Base-by-base conservation (phyloP, 2,329 filamentous ascomycete species). In the Beauveria sp. region DNA sequence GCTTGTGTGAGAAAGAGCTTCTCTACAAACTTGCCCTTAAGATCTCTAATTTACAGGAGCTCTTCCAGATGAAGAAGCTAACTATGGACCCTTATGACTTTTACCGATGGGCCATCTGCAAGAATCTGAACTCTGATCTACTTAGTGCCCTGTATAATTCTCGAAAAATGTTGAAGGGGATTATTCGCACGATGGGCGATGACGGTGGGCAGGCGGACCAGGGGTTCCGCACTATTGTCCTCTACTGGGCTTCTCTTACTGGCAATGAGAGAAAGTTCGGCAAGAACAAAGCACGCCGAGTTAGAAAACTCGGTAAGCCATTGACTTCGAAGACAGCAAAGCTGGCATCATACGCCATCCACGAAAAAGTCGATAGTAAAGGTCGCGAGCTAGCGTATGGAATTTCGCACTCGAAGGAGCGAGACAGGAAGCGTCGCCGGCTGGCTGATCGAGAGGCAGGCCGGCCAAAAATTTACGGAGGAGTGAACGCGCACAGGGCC, bases 61-160 rank as follows among this genome's bases (percentile, higher is more conserved):
- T 77, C 0, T 62, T 66, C 4, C 51, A 63, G 1, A 64, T 53
- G 6, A 63, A 67, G 5, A 60, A 72, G 26, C 64, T 77, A 1
- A 26, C 40, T 0, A 77, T 77, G 75, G 69, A 74, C 8, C 72
- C 74, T 0, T 74, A 69, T 60, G 71, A 76, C 62, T 77, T 77
- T 54, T 65, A 76, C 46, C 68, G 75, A 20, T 76, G 24, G 52
- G 43, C 18, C 2, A 38, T 61, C 26, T 61, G 50, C 43, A 61
- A 50, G 43, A 61, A 40, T 20, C 20, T 61, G 3, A 49, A 49
- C 2, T 24, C 50, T 1, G 42, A 49, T 22, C 51, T 55, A 1
- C 59, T 26, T 7, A 51, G 34, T 14, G 28, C 24, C 3, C 28
- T 54, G 2, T 1, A 7, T 14, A 20, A 49, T 18, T 45, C 24